phyloP scores from a whole-genome alignment of 2,329 filamentous ascomycete species.

The Xylaria polymorpha region DNA sequence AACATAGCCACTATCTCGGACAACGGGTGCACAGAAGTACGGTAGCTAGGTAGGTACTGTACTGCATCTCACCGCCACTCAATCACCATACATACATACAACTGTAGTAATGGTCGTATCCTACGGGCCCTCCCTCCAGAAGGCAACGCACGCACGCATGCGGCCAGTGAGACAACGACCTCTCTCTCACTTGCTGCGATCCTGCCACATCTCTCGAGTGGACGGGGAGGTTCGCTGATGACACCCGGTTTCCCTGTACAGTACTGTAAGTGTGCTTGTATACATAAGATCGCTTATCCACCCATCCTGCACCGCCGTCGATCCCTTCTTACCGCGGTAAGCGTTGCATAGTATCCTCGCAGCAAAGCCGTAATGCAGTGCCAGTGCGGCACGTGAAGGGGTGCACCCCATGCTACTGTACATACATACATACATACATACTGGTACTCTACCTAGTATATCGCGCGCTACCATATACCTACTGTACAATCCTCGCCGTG shows the following conservation, averaged over 20 bases:
- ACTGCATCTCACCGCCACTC: slow-evolving; percentile 33
- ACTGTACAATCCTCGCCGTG: not conserved
- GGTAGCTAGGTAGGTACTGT: not conserved
- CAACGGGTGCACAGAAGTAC: not conserved
- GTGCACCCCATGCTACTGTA: not conserved
- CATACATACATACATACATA: not conserved
- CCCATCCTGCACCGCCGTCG: slow-evolving; percentile 16
- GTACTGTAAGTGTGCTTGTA: not conserved
- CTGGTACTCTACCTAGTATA: not conserved
- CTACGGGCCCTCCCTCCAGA: not conserved
- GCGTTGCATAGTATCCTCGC: slow-evolving; percentile 22
- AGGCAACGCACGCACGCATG: slow-evolving; percentile 1
- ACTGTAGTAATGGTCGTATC: slow-evolving; percentile 8
- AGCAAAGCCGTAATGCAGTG: slow-evolving; percentile 22
- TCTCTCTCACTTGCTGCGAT: slow-evolving; percentile 3
- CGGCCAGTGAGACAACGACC: slow-evolving; percentile 8
- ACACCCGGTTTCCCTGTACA: slow-evolving; percentile 19
- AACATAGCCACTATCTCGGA: slow-evolving; percentile 2
- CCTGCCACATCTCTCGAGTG: slow-evolving; percentile 25
- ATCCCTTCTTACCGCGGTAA: slow-evolving; percentile 27
- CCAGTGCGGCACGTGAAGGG: slow-evolving; percentile 30
- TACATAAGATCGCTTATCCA: slow-evolving; percentile 11
- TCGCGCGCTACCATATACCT: not conserved
- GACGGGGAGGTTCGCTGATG: slow-evolving; percentile 29
- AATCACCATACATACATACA: slow-evolving; percentile 16